A percentile compares a stretch with the other conserved stretches of the same genome.
Conservation (phyloP, 257 asterid genomes). For the Orobanche coerulescens region DNA sequence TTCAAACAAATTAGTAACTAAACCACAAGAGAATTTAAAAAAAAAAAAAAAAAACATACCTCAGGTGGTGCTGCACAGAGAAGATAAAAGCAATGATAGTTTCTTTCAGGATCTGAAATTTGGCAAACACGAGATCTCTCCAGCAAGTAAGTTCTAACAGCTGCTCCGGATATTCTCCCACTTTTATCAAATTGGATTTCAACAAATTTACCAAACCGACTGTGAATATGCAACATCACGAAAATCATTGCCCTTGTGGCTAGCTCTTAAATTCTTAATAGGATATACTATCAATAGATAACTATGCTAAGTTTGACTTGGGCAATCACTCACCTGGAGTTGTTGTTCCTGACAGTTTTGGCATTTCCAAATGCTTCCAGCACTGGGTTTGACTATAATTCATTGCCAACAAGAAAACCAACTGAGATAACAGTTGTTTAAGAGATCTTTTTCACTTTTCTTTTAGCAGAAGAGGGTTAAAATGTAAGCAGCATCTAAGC, state of each 20-base stretch:
- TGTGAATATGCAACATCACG: conserved; percentile 33
- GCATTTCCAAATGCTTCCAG: conserved; percentile 99
- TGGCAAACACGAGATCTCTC: conserved; percentile 99
- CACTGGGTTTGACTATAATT: conserved; percentile 85
- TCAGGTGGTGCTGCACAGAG: conserved; percentile 96
- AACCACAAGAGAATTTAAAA: conserved; percentile 13
- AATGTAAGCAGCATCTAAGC: conserved; percentile 15
- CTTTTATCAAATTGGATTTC: conserved; percentile 95
- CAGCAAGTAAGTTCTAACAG: conserved; percentile 89
- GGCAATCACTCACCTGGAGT: conserved; percentile 66
- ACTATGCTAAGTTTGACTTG: conserved; percentile 9
- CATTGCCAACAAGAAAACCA: conserved; percentile 22
- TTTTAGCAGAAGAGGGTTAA: neutral
- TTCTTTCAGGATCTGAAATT: conserved; percentile 91
- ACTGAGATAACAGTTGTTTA: conserved; percentile 10
- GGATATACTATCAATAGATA: neutral
- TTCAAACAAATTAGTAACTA: neutral
- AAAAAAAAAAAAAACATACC: conserved; percentile 41
- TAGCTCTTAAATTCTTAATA: neutral
- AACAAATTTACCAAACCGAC: conserved; percentile 99
- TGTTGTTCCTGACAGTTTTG: conserved; percentile 89
- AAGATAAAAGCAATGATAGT: conserved; percentile 97
- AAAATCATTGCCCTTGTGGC: conserved; percentile 13
- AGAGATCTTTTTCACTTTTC: neutral
- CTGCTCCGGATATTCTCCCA: conserved; percentile 99